These are phyloP conservation scores for Singerocomus inundabilis DNA, from an alignment of 1,284 basidiomycete species.

Conservation along the genomic window DNA sequence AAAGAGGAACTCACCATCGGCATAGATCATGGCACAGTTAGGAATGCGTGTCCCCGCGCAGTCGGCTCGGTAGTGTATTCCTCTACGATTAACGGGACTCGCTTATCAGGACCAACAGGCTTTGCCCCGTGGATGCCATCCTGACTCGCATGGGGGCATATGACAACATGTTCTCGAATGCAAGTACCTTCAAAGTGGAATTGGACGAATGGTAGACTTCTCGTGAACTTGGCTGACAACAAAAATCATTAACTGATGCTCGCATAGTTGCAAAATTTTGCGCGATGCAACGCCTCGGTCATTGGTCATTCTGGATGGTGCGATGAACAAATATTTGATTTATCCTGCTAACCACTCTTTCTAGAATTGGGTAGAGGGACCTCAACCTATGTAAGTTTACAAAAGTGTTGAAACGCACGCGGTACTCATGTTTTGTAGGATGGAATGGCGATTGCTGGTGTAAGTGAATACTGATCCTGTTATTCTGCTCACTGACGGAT, in stretches of 20 bases:
- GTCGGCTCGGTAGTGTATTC: slow-evolving; percentile 58
- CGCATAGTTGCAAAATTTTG: slow-evolving; percentile 80
- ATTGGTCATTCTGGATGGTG: slow-evolving; percentile 92
- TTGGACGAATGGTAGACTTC: slow-evolving; percentile 84
- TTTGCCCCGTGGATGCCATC: slow-evolving; percentile 92
- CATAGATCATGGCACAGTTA: slow-evolving; percentile 90
- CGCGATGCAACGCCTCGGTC: slow-evolving; percentile 90
- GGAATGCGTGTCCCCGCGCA: slow-evolving; percentile 97
- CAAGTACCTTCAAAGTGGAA: slow-evolving; percentile 96
- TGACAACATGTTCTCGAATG: slow-evolving; percentile 94
- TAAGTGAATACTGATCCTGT: slow-evolving; percentile 35
- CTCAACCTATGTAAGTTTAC: slow-evolving; percentile 69
- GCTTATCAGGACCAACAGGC: slow-evolving; percentile 37
- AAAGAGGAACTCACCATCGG: slow-evolving; percentile 8
- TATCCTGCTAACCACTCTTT: slow-evolving; percentile 11
- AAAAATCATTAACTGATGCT: background rate
- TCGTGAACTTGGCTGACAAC: background rate
- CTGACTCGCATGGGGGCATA: slow-evolving; percentile 98
- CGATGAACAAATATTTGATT: slow-evolving; percentile 21
- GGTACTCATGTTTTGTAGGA: slow-evolving; percentile 50
- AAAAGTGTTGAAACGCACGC: slow-evolving; percentile 21
- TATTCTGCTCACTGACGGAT: slow-evolving; percentile 7
- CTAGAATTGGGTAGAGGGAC: slow-evolving; percentile 88
- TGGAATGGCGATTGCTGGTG: slow-evolving; percentile 93
- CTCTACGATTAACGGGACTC: background rate